These are phyloP conservation scores for Ascochyta pisi DNA, from an alignment of 2,329 filamentous ascomycete genomes.

Conservation along the genomic window DNA sequence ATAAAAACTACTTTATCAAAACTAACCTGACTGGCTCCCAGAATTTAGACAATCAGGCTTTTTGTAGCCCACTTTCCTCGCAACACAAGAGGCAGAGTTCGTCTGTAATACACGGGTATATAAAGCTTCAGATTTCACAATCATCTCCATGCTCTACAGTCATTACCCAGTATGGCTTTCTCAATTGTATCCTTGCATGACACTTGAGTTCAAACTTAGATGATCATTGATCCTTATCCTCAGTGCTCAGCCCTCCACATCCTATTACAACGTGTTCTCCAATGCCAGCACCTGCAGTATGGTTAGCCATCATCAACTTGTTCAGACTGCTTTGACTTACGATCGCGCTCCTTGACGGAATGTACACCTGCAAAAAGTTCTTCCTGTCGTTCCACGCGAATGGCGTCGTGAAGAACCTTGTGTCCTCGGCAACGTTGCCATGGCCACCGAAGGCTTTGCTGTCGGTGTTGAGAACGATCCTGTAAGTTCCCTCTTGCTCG, in stretches of 20 bases:
- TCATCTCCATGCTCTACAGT: not conserved
- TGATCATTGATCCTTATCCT: not conserved
- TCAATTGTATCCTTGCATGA: conserved; percentile 9
- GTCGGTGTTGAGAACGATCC: conserved; percentile 84
- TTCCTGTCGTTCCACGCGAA: conserved; percentile 87
- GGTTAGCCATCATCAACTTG: conserved; percentile 11
- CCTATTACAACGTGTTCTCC: conserved; percentile 35
- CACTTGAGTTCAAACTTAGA: not conserved
- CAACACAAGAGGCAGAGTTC: not conserved
- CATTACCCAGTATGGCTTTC: conserved; percentile 9
- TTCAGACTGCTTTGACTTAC: conserved; percentile 59
- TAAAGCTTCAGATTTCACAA: not conserved
- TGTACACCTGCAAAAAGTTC: conserved; percentile 93
- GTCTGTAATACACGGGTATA: not conserved
- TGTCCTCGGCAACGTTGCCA: conserved; percentile 76
- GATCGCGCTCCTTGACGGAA: conserved; percentile 82
- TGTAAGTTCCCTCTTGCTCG: conserved; percentile 83
- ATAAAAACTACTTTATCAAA: too few relatives aligned
- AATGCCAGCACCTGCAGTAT: conserved; percentile 33
- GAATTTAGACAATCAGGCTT: too few relatives aligned
- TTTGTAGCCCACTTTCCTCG: not conserved
- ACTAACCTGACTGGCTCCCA: too few relatives aligned
- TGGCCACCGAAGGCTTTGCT: conserved; percentile 78
- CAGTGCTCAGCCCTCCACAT: not conserved
- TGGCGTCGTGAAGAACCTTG: conserved; percentile 89